phyloP scores from a whole-genome alignment of 345 rosid species.

The Durio zibethinus region DNA sequence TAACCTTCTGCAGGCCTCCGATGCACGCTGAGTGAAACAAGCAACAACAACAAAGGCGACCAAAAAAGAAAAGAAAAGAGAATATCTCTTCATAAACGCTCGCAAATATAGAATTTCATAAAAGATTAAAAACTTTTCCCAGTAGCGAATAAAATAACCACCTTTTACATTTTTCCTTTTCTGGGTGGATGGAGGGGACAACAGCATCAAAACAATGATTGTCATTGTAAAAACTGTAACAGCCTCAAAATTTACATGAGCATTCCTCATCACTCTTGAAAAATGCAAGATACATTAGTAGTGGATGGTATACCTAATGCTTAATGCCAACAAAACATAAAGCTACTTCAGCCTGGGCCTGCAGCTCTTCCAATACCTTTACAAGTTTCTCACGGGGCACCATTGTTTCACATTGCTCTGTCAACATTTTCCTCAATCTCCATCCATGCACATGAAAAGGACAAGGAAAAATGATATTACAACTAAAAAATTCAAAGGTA shows the following conservation, averaged over 20 bases:
- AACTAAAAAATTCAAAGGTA: neutral
- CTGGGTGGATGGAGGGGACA: neutral
- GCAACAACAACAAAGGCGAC: neutral
- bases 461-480: slow-evolving; percentile 4
- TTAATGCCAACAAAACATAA: slow-evolving; percentile 83
- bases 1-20: neutral
- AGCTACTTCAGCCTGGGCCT: slow-evolving; percentile 95
- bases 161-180: neutral
- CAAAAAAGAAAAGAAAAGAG: neutral
- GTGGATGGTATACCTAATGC: slow-evolving; percentile 25
- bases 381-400: slow-evolving; percentile 62
- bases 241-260: neutral
- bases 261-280: neutral
- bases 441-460: slow-evolving; percentile 20
- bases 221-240: neutral
- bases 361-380: slow-evolving; percentile 86
- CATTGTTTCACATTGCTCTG: slow-evolving; percentile 43
- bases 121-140: neutral
- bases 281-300: neutral
- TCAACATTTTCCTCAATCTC: slow-evolving; percentile 79
- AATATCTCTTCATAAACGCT: neutral
- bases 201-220: neutral
- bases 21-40: neutral
- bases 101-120: too few relatives aligned
- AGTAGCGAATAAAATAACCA: neutral